Base-by-base conservation (phyloP, 768 basidiomycete genomes). In the Xerocomellus intermedius region DNA sequence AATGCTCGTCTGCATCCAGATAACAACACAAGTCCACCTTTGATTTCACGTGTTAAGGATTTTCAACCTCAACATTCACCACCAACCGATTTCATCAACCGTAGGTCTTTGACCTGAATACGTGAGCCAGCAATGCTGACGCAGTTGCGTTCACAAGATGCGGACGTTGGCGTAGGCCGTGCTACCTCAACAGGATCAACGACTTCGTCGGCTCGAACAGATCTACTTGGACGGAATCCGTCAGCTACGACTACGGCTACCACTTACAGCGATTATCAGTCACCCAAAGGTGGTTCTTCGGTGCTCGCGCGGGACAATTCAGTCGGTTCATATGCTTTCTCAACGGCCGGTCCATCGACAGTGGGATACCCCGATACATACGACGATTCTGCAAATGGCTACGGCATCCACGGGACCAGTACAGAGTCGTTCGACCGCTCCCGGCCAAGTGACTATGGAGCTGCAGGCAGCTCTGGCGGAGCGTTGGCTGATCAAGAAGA, bases 161-260 rank as follows among this genome's bases (percentile, higher is more conserved):
- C 51, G 8, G 62, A 69, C 3, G 60, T 28, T 14, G 28, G 33
- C 8, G 24, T 70, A 1, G 69, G 52, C 8, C 71, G 69, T 49
- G 62, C 71, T n/a, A 59, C 59, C 14, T 70, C 69, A 17, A 62
- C 56, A 28, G 67, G 59, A 22, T 71, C 69, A 16, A 71, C 71
- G 2, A 42, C 50, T 13, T 71, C 69, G 6, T 71, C 71, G 6
- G 55, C 58, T 19, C 65, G 50, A 33, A 60, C 69, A 14, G 64
- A 64, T 41, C 41, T 61, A 12, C 54, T 71, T 19, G 61, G 56
- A 26, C 60, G 71, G 26, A 63, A 71, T 44, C 42, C 35, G 16
- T 69, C 70, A n/a, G 48, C 59, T 22, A 61, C 68, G 8, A 69
- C 69, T 16, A 30, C 65, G 2, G 57, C 69, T 2, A 69, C 69